Percentiles rank a stretch among this genome's conserved stretches.
Evolutionary conservation across 805 yeast species (phyloP).

Genomic region (Sugiyamaella mastotermitis): DNA sequence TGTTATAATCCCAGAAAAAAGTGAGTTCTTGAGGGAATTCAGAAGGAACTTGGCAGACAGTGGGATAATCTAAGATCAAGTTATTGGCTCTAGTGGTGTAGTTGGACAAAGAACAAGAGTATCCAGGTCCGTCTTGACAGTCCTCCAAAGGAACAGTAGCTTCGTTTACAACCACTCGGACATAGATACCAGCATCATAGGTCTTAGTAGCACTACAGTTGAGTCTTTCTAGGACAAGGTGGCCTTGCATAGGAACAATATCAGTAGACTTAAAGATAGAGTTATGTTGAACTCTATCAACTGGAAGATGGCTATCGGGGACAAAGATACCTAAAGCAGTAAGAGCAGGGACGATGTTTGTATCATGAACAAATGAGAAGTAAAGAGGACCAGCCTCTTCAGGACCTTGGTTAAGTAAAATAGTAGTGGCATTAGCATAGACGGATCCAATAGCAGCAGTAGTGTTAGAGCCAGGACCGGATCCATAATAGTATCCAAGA

Average conservation of each 20-base stretch:
- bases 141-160: conserved; percentile 46
- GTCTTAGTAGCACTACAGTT: conserved; percentile 34
- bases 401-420: conserved; percentile 37
- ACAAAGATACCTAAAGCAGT: conserved; percentile 43
- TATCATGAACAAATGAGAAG: conserved; percentile 50
- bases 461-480: conserved; percentile 44
- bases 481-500: conserved; percentile 39
- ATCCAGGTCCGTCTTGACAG: conserved; percentile 52
- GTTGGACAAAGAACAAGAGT: conserved; percentile 37
- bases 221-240: conserved; percentile 45
- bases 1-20: conserved; percentile 30
- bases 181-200: conserved; percentile 29
- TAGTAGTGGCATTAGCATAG: conserved; percentile 42
- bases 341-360: conserved; percentile 45
- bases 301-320: conserved; percentile 38
- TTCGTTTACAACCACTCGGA: conserved; percentile 46
- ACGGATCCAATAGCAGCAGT: conserved; percentile 39
- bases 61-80: conserved; percentile 10
- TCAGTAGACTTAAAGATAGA: conserved; percentile 43
- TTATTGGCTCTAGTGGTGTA: conserved; percentile 18
- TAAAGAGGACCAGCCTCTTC: conserved; percentile 33
- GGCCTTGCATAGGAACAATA: conserved; percentile 53
- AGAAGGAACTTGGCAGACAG: conserved; percentile 16
- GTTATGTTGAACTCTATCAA: conserved; percentile 26
- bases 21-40: conserved; percentile 21